These are phyloP conservation scores for Hypoxylon rickii DNA, from an alignment of 495 filamentous ascomycete genomes.

Conservation along the genomic window DNA sequence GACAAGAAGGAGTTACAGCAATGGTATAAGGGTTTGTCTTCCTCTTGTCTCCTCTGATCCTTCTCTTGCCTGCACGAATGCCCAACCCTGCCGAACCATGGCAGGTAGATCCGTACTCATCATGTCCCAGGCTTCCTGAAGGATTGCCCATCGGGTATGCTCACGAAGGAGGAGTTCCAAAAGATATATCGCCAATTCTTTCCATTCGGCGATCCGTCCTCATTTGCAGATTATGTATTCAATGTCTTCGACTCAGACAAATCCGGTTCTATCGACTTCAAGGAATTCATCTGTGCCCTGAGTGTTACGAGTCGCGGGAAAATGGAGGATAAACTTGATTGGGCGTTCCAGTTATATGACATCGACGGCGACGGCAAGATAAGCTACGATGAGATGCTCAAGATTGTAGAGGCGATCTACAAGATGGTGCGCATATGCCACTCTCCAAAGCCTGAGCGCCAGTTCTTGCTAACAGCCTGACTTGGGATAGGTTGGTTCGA, in stretches of 20 bases:
- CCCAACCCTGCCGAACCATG: background rate
- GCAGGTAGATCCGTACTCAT: slow-evolving; percentile 7
- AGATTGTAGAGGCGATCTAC: slow-evolving; percentile 98
- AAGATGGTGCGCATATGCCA: slow-evolving; percentile 77
- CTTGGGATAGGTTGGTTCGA: slow-evolving; percentile 79
- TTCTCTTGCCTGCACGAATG: background rate
- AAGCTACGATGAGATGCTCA: slow-evolving; percentile 97
- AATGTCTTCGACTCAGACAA: slow-evolving; percentile 98
- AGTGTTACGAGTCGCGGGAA: slow-evolving; percentile 96
- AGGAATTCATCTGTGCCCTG: slow-evolving; percentile 98
- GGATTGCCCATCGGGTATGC: slow-evolving; percentile 93
- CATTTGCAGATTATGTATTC: slow-evolving; percentile 98
- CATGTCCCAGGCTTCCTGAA: slow-evolving; percentile 82
- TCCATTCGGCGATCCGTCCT: slow-evolving; percentile 94
- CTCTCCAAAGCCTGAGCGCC: background rate
- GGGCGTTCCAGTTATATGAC: slow-evolving; percentile 99
- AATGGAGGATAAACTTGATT: slow-evolving; percentile 99
- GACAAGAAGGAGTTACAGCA: slow-evolving; percentile 99
- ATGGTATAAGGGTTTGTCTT: slow-evolving; percentile 92
- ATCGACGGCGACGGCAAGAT: slow-evolving; percentile 99
- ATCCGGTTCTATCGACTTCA: slow-evolving; percentile 97
- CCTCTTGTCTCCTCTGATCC: background rate
- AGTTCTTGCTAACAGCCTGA: slow-evolving; percentile 23
- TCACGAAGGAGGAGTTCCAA: slow-evolving; percentile 98
- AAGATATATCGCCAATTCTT: slow-evolving; percentile 99